Percentiles rank a stretch among this genome's conserved stretches.
phyloP scores from a whole-genome alignment of 306 rosid species.

The Elaeagnus macrophylla region DNA sequence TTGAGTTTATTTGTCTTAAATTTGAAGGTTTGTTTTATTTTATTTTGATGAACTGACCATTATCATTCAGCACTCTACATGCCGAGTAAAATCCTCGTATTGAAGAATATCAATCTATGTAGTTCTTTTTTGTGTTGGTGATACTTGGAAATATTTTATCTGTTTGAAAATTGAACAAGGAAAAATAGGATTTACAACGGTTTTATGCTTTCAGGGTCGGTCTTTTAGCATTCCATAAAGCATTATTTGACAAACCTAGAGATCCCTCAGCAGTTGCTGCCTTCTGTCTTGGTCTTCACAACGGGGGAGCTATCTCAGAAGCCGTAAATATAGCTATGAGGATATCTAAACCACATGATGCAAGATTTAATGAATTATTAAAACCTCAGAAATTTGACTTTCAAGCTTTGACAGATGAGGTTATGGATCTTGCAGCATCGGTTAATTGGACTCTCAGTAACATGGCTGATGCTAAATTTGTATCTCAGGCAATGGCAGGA shows the following conservation, averaged over 20 bases:
- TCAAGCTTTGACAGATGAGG: constrained; percentile 32
- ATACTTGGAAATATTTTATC: neutral
- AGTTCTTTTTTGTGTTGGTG: neutral
- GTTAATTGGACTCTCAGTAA: constrained; percentile 38
- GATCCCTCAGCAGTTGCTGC: constrained; percentile 64
- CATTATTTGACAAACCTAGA: constrained; percentile 63
- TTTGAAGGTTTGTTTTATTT: no score
- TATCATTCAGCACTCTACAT: no score
- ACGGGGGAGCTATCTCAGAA: constrained; percentile 67
- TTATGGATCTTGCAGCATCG: constrained; percentile 47
- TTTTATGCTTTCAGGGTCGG: constrained; percentile 61
- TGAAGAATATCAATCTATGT: no score
- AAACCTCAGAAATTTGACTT: constrained; percentile 36
- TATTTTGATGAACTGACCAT: no score
- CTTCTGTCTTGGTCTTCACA: constrained; percentile 68
- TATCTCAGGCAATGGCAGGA: constrained; percentile 63
- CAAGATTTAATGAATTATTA: constrained; percentile 53
- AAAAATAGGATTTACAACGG: constrained; percentile 23
- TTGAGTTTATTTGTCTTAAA: no score
- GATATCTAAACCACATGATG: constrained; percentile 40
- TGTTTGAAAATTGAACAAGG: neutral
- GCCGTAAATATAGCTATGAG: constrained; percentile 61
- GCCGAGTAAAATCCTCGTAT: no score
- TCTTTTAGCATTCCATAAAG: constrained; percentile 67
- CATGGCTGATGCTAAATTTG: constrained; percentile 57